A percentile compares a stretch with the other conserved stretches of the same genome.
These are phyloP conservation scores for Trichoderma lentiforme DNA, from an alignment of 2,329 filamentous ascomycete genomes.

Conservation along the genomic window DNA sequence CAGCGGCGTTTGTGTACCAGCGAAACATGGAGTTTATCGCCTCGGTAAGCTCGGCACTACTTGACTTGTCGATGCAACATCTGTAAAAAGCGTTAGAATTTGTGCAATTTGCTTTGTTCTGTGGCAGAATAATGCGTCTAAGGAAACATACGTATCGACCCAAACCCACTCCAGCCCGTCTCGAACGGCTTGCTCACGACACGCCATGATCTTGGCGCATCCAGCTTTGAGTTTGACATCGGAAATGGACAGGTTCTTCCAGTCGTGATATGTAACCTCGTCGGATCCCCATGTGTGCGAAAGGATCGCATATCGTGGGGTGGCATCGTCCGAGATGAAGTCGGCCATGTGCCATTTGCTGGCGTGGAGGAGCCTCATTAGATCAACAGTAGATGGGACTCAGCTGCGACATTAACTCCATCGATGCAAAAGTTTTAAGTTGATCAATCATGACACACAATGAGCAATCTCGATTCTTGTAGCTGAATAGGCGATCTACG, in stretches of 20 bases:
- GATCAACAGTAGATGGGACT: background rate
- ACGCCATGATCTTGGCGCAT: background rate
- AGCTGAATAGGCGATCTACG: too few relatives aligned
- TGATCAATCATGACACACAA: too few relatives aligned
- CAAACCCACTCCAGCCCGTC: background rate
- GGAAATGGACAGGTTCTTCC: background rate
- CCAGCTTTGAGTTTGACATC: background rate
- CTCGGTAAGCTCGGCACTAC: background rate
- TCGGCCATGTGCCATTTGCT: background rate
- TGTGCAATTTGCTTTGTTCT: background rate
- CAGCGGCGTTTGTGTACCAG: background rate
- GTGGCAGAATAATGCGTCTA: accelerated
- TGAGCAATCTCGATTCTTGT: too few relatives aligned
- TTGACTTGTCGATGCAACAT: background rate
- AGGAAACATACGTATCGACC: background rate
- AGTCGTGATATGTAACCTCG: background rate
- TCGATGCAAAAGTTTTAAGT: background rate
- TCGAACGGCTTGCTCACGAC: background rate
- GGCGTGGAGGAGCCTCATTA: background rate
- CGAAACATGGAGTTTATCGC: background rate
- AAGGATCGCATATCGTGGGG: background rate
- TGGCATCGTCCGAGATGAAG: background rate
- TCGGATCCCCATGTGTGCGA: background rate
- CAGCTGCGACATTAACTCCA: accelerated
- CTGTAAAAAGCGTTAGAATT: background rate